Percentiles rank a stretch among this genome's conserved stretches.
These are phyloP conservation scores for Cladorrhinum samala DNA, from an alignment of 495 filamentous ascomycete species.

Conservation along the genomic window DNA sequence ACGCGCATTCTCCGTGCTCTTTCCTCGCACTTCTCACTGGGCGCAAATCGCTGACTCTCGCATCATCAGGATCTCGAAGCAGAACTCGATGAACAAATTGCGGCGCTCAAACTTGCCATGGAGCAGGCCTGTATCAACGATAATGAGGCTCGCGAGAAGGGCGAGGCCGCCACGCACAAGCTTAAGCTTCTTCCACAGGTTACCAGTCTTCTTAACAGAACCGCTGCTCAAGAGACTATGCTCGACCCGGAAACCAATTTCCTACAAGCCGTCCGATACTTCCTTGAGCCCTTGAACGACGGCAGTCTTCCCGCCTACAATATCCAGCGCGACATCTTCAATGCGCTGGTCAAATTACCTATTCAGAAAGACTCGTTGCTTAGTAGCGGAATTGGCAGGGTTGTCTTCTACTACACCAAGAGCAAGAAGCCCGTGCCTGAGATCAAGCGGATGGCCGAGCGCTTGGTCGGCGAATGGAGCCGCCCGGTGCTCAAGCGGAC, in stretches of 20 bases:
- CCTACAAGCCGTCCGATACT: constrained; percentile 89
- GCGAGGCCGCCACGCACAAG: constrained; percentile 82
- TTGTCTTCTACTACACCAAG: constrained; percentile 93
- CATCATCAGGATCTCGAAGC: constrained; percentile 88
- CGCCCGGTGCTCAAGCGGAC: constrained; percentile 89
- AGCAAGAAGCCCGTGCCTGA: constrained; percentile 75
- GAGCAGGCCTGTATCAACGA: constrained; percentile 84
- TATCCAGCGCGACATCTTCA: constrained; percentile 92
- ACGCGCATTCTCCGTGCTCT: too few species aligned
- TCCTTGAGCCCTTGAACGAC: constrained; percentile 91
- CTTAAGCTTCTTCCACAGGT: constrained; percentile 93
- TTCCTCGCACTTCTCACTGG: too few species aligned
- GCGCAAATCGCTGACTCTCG: too few species aligned
- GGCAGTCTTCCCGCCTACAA: constrained; percentile 90
- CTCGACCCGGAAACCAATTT: constrained; percentile 94
- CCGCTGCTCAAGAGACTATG: constrained; percentile 70
- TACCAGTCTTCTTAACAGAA: constrained; percentile 77
- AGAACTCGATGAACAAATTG: constrained; percentile 83
- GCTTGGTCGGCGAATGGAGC: constrained; percentile 88
- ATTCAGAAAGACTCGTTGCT: constrained; percentile 85
- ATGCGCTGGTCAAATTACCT: constrained; percentile 67
- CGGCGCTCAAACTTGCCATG: constrained; percentile 83
- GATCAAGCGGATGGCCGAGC: constrained; percentile 92
- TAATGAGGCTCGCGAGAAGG: constrained; percentile 66
- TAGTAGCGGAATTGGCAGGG: constrained; percentile 89